Percentiles rank a stretch among this genome's conserved stretches.
These are phyloP conservation scores for Citrus hindsii DNA, from an alignment of 345 rosid species.

Conservation along the genomic window DNA sequence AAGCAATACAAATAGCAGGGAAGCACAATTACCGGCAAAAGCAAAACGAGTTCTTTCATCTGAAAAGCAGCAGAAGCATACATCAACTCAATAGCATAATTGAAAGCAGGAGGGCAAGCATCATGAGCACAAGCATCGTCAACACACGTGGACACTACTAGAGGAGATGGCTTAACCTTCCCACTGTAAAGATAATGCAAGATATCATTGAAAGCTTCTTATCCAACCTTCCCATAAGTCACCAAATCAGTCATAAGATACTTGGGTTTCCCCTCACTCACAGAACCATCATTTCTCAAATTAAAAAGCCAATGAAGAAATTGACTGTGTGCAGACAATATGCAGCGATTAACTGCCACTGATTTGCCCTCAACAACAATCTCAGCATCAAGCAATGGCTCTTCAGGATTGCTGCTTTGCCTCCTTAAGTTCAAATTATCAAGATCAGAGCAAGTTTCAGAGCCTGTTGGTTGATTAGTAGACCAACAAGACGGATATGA, in stretches of 20 bases:
- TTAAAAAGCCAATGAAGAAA: slow-evolving; percentile 30
- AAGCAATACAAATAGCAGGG: neutral
- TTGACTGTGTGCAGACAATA: slow-evolving; percentile 37
- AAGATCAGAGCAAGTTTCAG: slow-evolving; percentile 15
- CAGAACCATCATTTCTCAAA: slow-evolving; percentile 6
- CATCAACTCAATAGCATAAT: slow-evolving; percentile 41
- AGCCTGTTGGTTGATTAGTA: neutral
- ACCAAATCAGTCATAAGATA: slow-evolving; percentile 27
- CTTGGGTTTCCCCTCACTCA: slow-evolving; percentile 24
- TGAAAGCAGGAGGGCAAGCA: slow-evolving; percentile 43
- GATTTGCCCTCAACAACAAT: slow-evolving; percentile 32
- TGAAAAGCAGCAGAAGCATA: slow-evolving; percentile 35
- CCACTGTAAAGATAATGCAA: slow-evolving; percentile 33
- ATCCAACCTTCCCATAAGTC: slow-evolving; percentile 31
- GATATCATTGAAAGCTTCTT: slow-evolving; percentile 31
- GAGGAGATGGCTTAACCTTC: slow-evolving; percentile 26
- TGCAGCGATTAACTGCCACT: slow-evolving; percentile 39
- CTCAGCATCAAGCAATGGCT: slow-evolving; percentile 20
- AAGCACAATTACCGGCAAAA: slow-evolving; percentile 35
- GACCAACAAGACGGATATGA: slow-evolving; percentile 26
- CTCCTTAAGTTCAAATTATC: slow-evolving; percentile 31
- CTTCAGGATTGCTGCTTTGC: slow-evolving; percentile 32
- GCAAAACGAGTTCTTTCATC: slow-evolving; percentile 33
- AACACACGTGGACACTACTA: slow-evolving; percentile 42
- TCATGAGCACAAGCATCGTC: slow-evolving; percentile 32